Conservation (phyloP, 2,329 filamentous ascomycete species). For the Meredithiella fracta region DNA sequence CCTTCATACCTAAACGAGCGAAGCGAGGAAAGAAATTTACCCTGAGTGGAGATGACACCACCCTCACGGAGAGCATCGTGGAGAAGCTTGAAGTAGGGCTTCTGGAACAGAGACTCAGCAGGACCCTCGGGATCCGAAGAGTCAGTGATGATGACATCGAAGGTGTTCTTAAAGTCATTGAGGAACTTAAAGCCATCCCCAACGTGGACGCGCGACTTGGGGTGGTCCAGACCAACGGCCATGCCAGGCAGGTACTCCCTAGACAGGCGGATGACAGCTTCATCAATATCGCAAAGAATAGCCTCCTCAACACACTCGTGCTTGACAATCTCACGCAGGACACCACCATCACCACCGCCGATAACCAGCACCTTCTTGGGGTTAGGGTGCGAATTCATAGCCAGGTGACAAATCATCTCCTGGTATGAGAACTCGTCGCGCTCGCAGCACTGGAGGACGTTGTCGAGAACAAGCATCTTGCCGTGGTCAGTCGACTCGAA, state of each 20-base stretch:
- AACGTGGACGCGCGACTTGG: constrained; percentile 80
- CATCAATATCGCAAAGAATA: constrained; percentile 94
- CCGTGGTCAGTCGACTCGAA: constrained; percentile 97
- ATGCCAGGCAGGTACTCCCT: constrained; percentile 96
- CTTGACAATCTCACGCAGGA: constrained; percentile 97
- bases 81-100: constrained; percentile 94
- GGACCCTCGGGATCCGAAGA: constrained; percentile 94
- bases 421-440: constrained; percentile 98
- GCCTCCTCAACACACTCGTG: constrained; percentile 94
- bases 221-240: constrained; percentile 83
- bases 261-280: constrained; percentile 94
- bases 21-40: constrained; percentile 53
- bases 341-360: constrained; percentile 90
- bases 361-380: constrained; percentile 98
- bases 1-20: background rate
- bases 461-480: constrained; percentile 91
- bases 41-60: constrained; percentile 99
- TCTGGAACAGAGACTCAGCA: constrained; percentile 92
- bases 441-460: constrained; percentile 98
- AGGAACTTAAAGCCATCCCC: constrained; percentile 99
- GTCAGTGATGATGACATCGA: constrained; percentile 99
- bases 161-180: constrained; percentile 86
- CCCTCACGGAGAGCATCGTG: constrained; percentile 78
- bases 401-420: constrained; percentile 99
- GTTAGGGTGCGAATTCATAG: constrained; percentile 95